phyloP scores from a whole-genome alignment of 495 filamentous ascomycete species.

The Podospora fimiseda region DNA sequence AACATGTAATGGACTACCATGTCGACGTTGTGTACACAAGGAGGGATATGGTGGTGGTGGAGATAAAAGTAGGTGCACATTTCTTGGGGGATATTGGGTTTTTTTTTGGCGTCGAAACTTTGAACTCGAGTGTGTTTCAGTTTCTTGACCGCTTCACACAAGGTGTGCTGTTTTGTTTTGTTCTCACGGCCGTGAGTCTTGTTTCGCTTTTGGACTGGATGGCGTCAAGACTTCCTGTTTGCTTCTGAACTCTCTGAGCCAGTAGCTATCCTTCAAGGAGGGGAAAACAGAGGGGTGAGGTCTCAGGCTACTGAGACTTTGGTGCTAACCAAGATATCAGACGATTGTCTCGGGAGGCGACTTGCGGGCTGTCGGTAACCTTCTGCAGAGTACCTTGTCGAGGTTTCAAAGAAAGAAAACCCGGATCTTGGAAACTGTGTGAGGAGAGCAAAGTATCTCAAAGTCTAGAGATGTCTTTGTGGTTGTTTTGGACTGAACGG shows the following conservation, averaged over 20 bases:
- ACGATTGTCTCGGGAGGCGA: background rate
- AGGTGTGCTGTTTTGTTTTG: background rate
- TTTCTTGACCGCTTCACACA: background rate
- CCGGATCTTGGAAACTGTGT: no score
- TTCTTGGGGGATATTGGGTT: background rate
- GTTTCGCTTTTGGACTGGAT: background rate
- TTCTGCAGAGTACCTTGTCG: background rate
- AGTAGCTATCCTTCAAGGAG: background rate
- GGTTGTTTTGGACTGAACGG: no score
- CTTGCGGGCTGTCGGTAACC: background rate
- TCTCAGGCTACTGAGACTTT: background rate
- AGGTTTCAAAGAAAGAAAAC: no score
- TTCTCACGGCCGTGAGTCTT: background rate
- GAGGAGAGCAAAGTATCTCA: no score
- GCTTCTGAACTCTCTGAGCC: background rate
- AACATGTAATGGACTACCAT: conserved; percentile 36
- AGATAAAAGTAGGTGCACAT: conserved; percentile 20
- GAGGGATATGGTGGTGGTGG: conserved; percentile 32
- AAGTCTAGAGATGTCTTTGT: no score
- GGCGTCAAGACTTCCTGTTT: background rate
- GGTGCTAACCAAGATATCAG: background rate
- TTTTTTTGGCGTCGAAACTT: background rate
- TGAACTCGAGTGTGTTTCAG: no score
- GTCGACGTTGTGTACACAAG: conserved; percentile 33
- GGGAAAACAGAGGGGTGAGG: background rate